Evolutionary conservation across 1,284 basidiomycete genomes (phyloP).

Genomic region (Tetrapyrgos nigripes): DNA sequence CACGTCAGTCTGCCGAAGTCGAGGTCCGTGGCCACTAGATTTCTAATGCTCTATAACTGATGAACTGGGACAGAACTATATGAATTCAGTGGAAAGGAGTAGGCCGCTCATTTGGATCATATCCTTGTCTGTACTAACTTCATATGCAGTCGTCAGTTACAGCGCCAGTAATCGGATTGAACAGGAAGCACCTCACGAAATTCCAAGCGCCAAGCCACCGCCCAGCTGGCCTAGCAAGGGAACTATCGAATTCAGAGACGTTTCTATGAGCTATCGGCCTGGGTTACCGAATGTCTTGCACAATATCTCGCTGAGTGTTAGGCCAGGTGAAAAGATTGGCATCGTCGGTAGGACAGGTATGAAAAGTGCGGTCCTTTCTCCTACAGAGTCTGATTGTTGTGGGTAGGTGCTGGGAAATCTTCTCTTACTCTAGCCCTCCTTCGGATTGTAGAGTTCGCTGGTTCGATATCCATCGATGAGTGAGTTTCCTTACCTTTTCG

Average conservation of each 20-base stretch:
- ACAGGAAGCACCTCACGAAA: conserved; percentile 69
- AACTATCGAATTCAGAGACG: conserved; percentile 57
- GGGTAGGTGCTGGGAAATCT: conserved; percentile 64
- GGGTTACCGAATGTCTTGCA: conserved; percentile 65
- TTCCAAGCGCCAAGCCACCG: conserved; percentile 55
- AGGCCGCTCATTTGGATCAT: conserved; percentile 21
- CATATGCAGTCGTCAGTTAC: conserved; percentile 61
- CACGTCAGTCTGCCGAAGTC: conserved; percentile 67
- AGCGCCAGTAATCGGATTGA: conserved; percentile 53
- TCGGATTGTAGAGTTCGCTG: conserved; percentile 48
- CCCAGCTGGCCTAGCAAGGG: conserved; percentile 58
- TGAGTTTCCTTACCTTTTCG: conserved; percentile 49
- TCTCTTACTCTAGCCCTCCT: conserved; percentile 47
- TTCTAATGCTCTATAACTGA: conserved; percentile 6
- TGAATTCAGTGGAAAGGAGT: conserved; percentile 79
- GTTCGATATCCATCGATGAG: conserved; percentile 47
- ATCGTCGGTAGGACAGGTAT: conserved; percentile 59
- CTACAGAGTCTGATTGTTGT: conserved; percentile 8
- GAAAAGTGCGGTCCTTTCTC: not conserved
- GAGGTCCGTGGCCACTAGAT: conserved; percentile 48
- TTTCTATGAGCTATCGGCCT: conserved; percentile 63
- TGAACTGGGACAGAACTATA: conserved; percentile 60
- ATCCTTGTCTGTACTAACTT: conserved; percentile 5
- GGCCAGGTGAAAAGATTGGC: conserved; percentile 83
- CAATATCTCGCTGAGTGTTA: conserved; percentile 59